Evolutionary conservation across 2,329 filamentous ascomycete genomes (phyloP), one percentile per base, ranked within the genome.

Genomic region (Ilyonectria destructans): DNA sequence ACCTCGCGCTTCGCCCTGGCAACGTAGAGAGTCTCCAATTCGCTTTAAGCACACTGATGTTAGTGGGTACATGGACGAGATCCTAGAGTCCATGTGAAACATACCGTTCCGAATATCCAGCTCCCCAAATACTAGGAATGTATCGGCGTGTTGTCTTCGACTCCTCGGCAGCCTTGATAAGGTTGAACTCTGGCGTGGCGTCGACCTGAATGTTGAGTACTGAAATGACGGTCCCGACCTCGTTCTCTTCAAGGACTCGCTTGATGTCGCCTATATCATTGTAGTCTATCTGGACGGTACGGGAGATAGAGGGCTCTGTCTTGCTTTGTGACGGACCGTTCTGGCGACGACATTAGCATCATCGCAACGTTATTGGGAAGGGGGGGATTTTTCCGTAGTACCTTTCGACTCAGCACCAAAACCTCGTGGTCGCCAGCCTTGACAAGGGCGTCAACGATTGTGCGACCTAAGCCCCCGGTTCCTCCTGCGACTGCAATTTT

Each of bases 141-240:
- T 55, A 63, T n/a, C 52, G 23, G 4, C 23, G 19, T 7, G 61
- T 63, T 4, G 6, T 37, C 8, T 29, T 29, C 2, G 61, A 57
- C 19, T 35, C 31, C 2, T 63, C 26, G 5, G 61, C 61, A 7
- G 61, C 61, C 13, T 21, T 33, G n/a, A 63, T 33, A 2, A 63
- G 15, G 17, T 57, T 58, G 3, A 63, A 21, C 21, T 63, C 61
- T 1, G 61, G 43, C 6, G 43, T 15, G 4, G n/a, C 31, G 4
- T 31, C 45, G 6, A 26, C 52, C 12, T 37, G 19, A 9, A 13
- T 57, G 31, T 31, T 63, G 2, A 63, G 43, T 5, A 52, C 45
- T 1, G 61, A 63, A 29, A 63, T 21, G 31, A 63, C 40, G 5
- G 45, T 58, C 15, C 58, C 61, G 17, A 63, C 29, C 21, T 40